Conservation (phyloP, 768 basidiomycete species). For the Trametes coccinea region DNA sequence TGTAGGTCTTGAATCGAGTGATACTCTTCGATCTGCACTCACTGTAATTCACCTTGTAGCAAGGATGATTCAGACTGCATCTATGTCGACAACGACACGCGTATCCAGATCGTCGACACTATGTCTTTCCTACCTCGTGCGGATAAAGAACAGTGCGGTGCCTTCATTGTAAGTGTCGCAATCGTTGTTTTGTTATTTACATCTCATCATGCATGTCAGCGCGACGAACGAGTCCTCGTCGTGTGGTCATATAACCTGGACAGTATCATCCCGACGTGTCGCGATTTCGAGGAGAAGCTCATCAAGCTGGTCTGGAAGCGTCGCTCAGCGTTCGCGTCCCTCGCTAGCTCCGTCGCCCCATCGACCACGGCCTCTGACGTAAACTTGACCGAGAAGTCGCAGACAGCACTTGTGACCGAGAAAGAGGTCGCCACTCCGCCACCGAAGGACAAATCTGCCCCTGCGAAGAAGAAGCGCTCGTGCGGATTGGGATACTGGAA, state of each 20-base stretch:
- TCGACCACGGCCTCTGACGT: constrained; percentile 52
- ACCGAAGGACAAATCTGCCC: constrained; percentile 15
- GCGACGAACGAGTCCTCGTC: constrained; percentile 80
- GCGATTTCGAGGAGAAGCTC: constrained; percentile 74
- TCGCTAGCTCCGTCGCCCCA: constrained; percentile 36
- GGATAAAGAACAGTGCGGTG: constrained; percentile 90
- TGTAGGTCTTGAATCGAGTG: constrained; percentile 45
- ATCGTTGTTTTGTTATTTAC: no score
- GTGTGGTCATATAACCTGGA: constrained; percentile 87
- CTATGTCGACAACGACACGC: constrained; percentile 76
- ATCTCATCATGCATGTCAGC: constrained; percentile 41
- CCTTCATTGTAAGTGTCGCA: constrained; percentile 65
- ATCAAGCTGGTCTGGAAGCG: constrained; percentile 77
- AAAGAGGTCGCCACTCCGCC: constrained; percentile 24
- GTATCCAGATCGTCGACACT: constrained; percentile 82
- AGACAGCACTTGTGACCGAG: constrained; percentile 24
- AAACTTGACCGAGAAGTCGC: constrained; percentile 52
- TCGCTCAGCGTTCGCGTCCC: constrained; percentile 43
- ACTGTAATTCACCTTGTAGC: constrained; percentile 36
- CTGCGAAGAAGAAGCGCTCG: constrained; percentile 29
- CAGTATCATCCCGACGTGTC: constrained; percentile 69
- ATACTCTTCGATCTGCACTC: background rate
- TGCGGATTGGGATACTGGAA: constrained; percentile 30
- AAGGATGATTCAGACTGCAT: constrained; percentile 60
- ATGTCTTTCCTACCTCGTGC: constrained; percentile 68